A percentile compares a stretch with the other conserved stretches of the same genome.
These are phyloP conservation scores for Penicillium coffeae DNA, from an alignment of 495 filamentous ascomycete genomes.

Conservation along the genomic window DNA sequence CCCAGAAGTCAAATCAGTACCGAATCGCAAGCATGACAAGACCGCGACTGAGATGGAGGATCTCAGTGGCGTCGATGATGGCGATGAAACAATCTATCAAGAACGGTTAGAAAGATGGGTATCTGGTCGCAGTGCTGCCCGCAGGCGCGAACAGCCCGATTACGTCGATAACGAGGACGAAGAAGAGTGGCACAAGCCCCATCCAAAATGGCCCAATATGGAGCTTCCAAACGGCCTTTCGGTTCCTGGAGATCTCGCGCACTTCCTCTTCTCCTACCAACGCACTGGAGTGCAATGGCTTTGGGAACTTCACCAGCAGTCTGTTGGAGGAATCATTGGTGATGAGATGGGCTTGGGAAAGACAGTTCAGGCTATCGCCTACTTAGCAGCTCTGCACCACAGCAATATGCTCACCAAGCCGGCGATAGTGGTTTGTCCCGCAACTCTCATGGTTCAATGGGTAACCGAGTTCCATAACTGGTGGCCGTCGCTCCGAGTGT, in stretches of 20 bases:
- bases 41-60: constrained; percentile 54
- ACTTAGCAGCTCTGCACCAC: constrained; percentile 85
- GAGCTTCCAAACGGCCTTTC: constrained; percentile 69
- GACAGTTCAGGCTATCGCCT: constrained; percentile 90
- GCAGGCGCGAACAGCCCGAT: constrained; percentile 40
- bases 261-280: constrained; percentile 89
- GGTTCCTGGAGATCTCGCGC: constrained; percentile 87
- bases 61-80: constrained; percentile 79
- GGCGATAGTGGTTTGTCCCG: constrained; percentile 84
- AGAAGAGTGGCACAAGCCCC: constrained; percentile 81
- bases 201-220: constrained; percentile 73
- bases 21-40: constrained; percentile 33
- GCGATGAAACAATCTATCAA: constrained; percentile 82
- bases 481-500: constrained; percentile 95
- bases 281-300: constrained; percentile 95
- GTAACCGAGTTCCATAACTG: constrained; percentile 96
- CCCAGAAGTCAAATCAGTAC: constrained; percentile 15
- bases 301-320: constrained; percentile 84
- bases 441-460: constrained; percentile 94
- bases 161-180: constrained; percentile 24
- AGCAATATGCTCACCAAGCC: constrained; percentile 80
- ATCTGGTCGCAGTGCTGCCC: constrained; percentile 60
- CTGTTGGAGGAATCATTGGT: constrained; percentile 89
- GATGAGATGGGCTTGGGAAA: constrained; percentile 99
- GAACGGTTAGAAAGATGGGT: constrained; percentile 72